Evolutionary conservation across 2,329 filamentous ascomycete genomes (phyloP), one percentile per base, ranked within the genome.

Genomic region (Cercospora nicotianae): DNA sequence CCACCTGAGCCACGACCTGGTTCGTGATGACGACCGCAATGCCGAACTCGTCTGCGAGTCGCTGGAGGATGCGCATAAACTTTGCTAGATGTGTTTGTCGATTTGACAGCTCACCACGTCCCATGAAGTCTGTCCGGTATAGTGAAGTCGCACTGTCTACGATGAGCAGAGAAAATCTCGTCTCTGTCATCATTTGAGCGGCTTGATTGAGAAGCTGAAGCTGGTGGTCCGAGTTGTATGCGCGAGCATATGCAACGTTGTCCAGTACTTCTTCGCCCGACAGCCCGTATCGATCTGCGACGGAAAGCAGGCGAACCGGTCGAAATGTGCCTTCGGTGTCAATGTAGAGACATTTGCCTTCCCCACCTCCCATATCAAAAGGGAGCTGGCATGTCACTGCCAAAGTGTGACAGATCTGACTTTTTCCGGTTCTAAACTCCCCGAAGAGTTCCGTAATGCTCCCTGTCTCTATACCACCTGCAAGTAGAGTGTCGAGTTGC

Each of bases 21-120:
- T 99, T 99, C 53, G 95, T 98, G 76, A 99, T 99, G 74, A 99
- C 93, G 7, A 99, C 95, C 0, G 95, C 95, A 74, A 99, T 97
- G 67, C 95, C 95, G 78, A 99, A 99, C 80, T 90, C 88, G 73
- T 90, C 88, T 13, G 87, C 88, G 26, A 95, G 85, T 10, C 92
- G 85, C 80, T 95, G 92, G 26, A 96, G 84, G 2, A 88, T 93
- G 64, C 92, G 88, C 90, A 96, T 91, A 78, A 96, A 96, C 78
- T 94, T 95, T 70, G 92, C 92, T 55, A 96, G 81, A 79, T 96
- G 92, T 2, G 90, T 93, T 78, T 99, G 95, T 71, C 95, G 87
- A 60, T 91, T 94, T n/a, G 93, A 97, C 33, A 99, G 86, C 80
- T 99, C 95, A 67, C 95, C 96, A 80, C 95, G 91, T n/a, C 95